A percentile compares a stretch with the other conserved stretches of the same genome.
phyloP scores from a whole-genome alignment of 345 rosid genomes.

The Eucalyptus viminalis region DNA sequence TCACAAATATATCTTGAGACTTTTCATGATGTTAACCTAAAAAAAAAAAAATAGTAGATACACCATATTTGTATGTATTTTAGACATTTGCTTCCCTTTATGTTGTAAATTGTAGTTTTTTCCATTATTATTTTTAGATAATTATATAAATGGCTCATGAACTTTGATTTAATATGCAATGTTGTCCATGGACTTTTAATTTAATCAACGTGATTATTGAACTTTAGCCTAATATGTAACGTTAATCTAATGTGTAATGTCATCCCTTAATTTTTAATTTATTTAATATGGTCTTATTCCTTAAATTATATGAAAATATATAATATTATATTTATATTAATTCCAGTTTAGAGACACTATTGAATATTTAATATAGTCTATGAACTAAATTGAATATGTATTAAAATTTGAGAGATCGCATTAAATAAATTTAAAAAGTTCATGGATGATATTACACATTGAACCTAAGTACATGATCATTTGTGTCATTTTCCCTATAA shows the following conservation, averaged over 20 bases:
- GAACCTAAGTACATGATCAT: background rate
- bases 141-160: too few relatives aligned
- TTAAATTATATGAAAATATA: background rate
- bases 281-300: rapidly evolving
- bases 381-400: too few relatives aligned
- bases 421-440: too few relatives aligned
- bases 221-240: too few relatives aligned
- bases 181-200: too few relatives aligned
- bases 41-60: background rate
- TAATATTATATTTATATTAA: background rate
- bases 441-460: background rate
- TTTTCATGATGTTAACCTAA: rapidly evolving
- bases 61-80: background rate
- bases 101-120: background rate
- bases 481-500: background rate
- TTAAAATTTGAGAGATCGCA: too few relatives aligned
- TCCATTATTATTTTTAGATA: background rate
- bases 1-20: too few relatives aligned
- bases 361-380: too few relatives aligned
- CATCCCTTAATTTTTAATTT: too few relatives aligned
- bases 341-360: too few relatives aligned
- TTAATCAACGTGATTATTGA: rapidly evolving
- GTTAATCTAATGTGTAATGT: too few relatives aligned
- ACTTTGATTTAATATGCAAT: too few relatives aligned
- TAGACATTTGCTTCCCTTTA: background rate